Percentiles rank a stretch among this genome's conserved stretches.
Evolutionary conservation across 306 rosid species (phyloP).

Genomic region (Casuarina cunninghamiana): DNA sequence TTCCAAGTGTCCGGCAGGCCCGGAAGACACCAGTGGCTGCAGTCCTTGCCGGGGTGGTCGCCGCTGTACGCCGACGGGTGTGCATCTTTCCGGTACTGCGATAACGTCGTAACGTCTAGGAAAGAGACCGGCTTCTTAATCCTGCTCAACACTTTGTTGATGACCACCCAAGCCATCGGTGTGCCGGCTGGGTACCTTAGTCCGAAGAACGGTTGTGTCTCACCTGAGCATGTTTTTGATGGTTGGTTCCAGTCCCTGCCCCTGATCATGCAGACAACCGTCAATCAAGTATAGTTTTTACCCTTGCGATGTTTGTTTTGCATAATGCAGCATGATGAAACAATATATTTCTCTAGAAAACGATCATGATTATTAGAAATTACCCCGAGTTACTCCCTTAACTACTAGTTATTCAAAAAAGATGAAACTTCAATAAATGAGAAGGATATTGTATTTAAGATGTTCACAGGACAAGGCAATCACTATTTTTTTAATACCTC

Average conservation of each 20-base stretch:
- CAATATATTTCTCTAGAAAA: neutral
- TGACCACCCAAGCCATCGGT: constrained; percentile 78
- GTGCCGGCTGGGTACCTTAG: constrained; percentile 79
- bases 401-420: too few species aligned
- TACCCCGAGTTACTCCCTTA: too few species aligned
- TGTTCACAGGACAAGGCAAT: too few species aligned
- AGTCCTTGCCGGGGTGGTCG: constrained; percentile 49
- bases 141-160: constrained; percentile 70
- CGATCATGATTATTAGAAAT: too few species aligned
- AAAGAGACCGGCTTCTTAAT: constrained; percentile 67
- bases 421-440: too few species aligned
- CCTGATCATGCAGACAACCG: constrained; percentile 38
- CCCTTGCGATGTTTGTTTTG: neutral
- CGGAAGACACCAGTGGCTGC: constrained; percentile 99
- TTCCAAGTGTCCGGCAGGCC: constrained; percentile 98
- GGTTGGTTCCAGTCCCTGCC: constrained; percentile 91
- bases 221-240: constrained; percentile 63
- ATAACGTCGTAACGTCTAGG: constrained; percentile 71
- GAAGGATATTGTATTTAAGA: too few species aligned
- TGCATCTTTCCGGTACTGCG: constrained; percentile 83
- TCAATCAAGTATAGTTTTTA: neutral
- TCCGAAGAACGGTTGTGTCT: constrained; percentile 65
- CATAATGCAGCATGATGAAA: neutral
- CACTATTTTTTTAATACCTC: too few species aligned
- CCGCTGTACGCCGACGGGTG: constrained; percentile 79